phyloP scores from a whole-genome alignment of 371 early-diverging fungal genomes.

The Cokeromyces recurvatus region DNA sequence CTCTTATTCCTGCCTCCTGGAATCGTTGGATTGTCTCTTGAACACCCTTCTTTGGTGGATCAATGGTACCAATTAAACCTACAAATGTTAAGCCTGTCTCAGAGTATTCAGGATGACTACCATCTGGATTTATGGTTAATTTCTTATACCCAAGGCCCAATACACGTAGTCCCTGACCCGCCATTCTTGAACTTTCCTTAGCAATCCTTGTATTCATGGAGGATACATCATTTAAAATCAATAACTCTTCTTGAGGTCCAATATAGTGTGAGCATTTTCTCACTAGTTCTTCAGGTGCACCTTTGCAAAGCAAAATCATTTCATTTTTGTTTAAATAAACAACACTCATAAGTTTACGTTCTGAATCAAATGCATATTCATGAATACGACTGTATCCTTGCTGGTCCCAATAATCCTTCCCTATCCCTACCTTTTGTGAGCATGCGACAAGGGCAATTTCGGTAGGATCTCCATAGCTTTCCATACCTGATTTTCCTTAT shows the following conservation, averaged over 20 bases:
- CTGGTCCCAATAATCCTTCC: slow-evolving; percentile 51
- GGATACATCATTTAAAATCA: not conserved
- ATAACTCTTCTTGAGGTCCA: not conserved
- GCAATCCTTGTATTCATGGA: not conserved
- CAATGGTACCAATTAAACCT: slow-evolving; percentile 87
- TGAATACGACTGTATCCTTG: slow-evolving; percentile 41
- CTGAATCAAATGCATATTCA: slow-evolving; percentile 69
- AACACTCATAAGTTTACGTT: slow-evolving; percentile 76
- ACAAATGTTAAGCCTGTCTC: slow-evolving; percentile 74
- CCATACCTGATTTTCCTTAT: slow-evolving; percentile 35
- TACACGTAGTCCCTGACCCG: slow-evolving; percentile 25
- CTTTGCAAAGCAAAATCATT: slow-evolving; percentile 55
- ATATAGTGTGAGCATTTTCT: not conserved
- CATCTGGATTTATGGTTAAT: no score
- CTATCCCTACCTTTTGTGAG: slow-evolving; percentile 60
- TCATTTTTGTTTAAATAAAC: slow-evolving; percentile 13
- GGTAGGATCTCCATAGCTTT: slow-evolving; percentile 25
- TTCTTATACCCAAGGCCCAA: not conserved
- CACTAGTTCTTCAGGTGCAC: slow-evolving; percentile 49
- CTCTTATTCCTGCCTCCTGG: slow-evolving; percentile 81
- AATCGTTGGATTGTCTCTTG: slow-evolving; percentile 49
- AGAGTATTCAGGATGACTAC: no score
- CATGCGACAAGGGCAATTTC: slow-evolving; percentile 64
- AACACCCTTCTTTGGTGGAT: slow-evolving; percentile 80
- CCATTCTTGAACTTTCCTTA: slow-evolving; percentile 22